Conservation (phyloP, 345 rosid species). For the Eucalyptus globulus region DNA sequence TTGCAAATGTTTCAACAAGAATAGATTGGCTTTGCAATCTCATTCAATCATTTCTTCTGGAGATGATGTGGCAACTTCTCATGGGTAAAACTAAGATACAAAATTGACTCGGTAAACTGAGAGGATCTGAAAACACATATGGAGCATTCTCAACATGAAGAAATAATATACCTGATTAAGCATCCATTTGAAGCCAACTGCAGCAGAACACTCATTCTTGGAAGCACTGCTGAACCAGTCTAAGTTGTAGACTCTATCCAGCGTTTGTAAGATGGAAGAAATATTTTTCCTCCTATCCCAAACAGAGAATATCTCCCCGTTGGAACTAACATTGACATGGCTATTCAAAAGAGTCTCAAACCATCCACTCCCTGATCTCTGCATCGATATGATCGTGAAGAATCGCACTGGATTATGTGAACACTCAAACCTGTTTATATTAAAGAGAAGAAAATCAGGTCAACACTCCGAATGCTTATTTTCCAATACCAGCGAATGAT, state of each 20-base stretch:
- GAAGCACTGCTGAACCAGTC: slow-evolving; percentile 90
- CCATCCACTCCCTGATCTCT: slow-evolving; percentile 99
- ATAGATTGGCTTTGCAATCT: not conserved
- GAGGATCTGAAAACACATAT: not conserved
- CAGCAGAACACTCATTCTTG: slow-evolving; percentile 93
- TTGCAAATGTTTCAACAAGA: not conserved
- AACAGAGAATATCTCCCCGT: slow-evolving; percentile 82
- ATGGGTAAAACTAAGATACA: not conserved
- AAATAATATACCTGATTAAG: slow-evolving; percentile 67
- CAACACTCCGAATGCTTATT: not conserved
- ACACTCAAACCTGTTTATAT: slow-evolving; percentile 59
- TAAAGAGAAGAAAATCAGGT: not conserved
- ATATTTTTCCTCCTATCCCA: slow-evolving; percentile 53
- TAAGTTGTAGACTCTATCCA: slow-evolving; percentile 81
- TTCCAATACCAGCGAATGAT: not conserved
- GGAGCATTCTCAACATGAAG: not conserved
- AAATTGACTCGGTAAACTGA: not conserved
- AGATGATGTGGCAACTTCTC: not conserved
- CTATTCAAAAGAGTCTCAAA: slow-evolving; percentile 93
- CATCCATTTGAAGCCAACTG: slow-evolving; percentile 99
- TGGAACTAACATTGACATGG: slow-evolving; percentile 83
- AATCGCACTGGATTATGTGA: slow-evolving; percentile 59
- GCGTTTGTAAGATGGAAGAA: slow-evolving; percentile 47
- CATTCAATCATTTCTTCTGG: not conserved
- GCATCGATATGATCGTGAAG: slow-evolving; percentile 90